Evolutionary conservation across 257 asterid genomes (phyloP).

Genomic region (Solanum neorickii): DNA sequence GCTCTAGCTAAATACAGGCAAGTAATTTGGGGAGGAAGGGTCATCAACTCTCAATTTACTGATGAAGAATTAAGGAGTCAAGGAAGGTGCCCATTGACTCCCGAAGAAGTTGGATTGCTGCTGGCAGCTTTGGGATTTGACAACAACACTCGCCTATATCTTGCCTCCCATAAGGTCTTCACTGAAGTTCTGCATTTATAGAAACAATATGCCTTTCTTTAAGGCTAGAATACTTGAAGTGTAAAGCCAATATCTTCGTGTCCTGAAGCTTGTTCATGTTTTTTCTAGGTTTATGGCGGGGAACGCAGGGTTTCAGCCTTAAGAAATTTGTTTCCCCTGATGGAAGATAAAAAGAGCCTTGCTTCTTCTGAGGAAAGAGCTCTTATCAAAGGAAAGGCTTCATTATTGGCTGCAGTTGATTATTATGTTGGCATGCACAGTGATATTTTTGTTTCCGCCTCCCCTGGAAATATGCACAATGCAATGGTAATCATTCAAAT

Average conservation of each 20-base stretch:
- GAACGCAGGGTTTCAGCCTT: slow-evolving; percentile 78
- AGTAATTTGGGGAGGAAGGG: slow-evolving; percentile 96
- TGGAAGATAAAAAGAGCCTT: slow-evolving; percentile 90
- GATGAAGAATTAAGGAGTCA: slow-evolving; percentile 96
- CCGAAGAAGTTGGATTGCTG: slow-evolving; percentile 94
- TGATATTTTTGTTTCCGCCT: slow-evolving; percentile 88
- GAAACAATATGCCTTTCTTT: not conserved
- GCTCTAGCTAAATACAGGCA: slow-evolving; percentile 95
- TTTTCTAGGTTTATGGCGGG: slow-evolving; percentile 81
- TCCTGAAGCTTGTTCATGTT: not conserved
- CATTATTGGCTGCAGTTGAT: slow-evolving; percentile 88
- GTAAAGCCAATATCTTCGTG: not conserved
- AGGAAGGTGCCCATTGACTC: slow-evolving; percentile 97
- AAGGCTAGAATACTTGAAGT: not conserved
- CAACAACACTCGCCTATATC: slow-evolving; percentile 79
- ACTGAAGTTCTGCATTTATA: not conserved
- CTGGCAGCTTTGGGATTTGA: slow-evolving; percentile 95
- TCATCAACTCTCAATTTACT: slow-evolving; percentile 85
- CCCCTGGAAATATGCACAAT: slow-evolving; percentile 98
- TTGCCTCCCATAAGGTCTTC: slow-evolving; percentile 91
- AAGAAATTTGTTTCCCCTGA: slow-evolving; percentile 65
- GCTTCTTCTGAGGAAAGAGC: slow-evolving; percentile 85
- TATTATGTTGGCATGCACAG: slow-evolving; percentile 94
- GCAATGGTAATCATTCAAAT: slow-evolving; percentile 55
- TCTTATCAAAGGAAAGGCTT: slow-evolving; percentile 77